A percentile compares a stretch with the other conserved stretches of the same genome.
phyloP scores from a whole-genome alignment of 208 protist genomes.

The Leishmania tarentolae region DNA sequence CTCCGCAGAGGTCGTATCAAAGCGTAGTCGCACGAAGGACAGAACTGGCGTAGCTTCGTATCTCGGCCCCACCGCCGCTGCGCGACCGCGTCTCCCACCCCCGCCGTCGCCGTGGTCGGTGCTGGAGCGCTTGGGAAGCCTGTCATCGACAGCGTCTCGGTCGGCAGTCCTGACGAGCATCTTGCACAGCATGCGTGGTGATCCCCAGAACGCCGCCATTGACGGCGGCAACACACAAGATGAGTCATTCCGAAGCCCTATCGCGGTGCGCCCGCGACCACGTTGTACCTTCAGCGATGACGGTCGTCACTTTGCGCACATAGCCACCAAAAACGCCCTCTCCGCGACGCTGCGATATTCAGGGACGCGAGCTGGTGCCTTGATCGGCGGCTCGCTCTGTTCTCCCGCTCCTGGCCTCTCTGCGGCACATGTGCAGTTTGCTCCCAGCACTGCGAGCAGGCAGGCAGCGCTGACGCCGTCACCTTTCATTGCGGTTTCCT shows the following conservation, averaged over 20 bases:
- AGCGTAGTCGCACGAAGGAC: neutral
- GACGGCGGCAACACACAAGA: neutral
- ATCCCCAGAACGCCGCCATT: too few relatives aligned
- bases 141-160: slow-evolving; percentile 3
- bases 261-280: neutral
- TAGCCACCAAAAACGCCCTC: neutral
- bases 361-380: neutral
- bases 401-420: neutral
- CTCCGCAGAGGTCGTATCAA: neutral
- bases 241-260: neutral
- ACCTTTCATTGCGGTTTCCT: slow-evolving; percentile 26
- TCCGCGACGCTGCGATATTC: neutral
- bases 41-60: neutral
- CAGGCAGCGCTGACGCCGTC: neutral
- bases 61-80: neutral
- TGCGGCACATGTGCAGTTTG: slow-evolving; percentile 9
- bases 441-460: neutral
- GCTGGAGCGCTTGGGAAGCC: neutral
- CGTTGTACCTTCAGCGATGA: slow-evolving; percentile 25
- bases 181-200: neutral
- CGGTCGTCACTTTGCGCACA: slow-evolving; percentile 16
- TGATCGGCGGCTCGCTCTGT: neutral
- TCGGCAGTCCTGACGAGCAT: neutral
- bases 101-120: slow-evolving; percentile 13
- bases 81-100: slow-evolving; percentile 11